Evolutionary conservation across 768 basidiomycete genomes (phyloP).

Genomic region (Rhizopogon salebrosus): DNA sequence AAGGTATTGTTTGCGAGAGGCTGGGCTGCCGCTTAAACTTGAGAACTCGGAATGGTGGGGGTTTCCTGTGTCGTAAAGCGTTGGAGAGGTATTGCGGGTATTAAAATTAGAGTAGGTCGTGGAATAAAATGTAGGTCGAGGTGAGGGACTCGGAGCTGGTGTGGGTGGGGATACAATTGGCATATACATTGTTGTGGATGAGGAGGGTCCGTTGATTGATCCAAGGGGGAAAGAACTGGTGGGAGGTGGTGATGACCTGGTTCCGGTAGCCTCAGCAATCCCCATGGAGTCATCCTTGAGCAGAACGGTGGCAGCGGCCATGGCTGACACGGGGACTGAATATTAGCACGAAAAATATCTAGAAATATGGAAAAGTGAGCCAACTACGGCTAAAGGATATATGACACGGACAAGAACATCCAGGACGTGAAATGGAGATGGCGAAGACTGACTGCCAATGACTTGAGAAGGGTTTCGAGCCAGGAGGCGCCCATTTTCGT

Average conservation of each 20-base stretch:
- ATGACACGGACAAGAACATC: too few species aligned
- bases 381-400: too few species aligned
- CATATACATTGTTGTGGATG: conserved; percentile 40
- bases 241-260: too few species aligned
- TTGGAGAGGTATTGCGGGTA: conserved; percentile 1
- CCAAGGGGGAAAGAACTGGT: not conserved
- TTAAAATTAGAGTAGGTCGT: conserved; percentile 13
- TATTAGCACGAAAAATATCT: too few species aligned
- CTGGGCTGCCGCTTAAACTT: conserved; percentile 26
- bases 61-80: conserved; percentile 19
- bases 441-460: too few species aligned
- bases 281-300: not conserved
- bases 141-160: conserved; percentile 59
- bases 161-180: conserved; percentile 56
- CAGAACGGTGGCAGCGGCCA: too few species aligned
- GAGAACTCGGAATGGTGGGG: conserved; percentile 29
- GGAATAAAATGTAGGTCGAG: conserved; percentile 23
- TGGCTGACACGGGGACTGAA: too few species aligned
- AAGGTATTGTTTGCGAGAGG: conserved; percentile 48
- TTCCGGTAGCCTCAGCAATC: not conserved
- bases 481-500: conserved; percentile 1
- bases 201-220: conserved; percentile 1
- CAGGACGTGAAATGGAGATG: not conserved
- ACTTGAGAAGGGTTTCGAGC: not conserved
- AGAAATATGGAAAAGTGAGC: too few species aligned